These are phyloP conservation scores for Tubosaeta sp. DNA, from an alignment of 768 basidiomycete species.

Conservation along the genomic window DNA sequence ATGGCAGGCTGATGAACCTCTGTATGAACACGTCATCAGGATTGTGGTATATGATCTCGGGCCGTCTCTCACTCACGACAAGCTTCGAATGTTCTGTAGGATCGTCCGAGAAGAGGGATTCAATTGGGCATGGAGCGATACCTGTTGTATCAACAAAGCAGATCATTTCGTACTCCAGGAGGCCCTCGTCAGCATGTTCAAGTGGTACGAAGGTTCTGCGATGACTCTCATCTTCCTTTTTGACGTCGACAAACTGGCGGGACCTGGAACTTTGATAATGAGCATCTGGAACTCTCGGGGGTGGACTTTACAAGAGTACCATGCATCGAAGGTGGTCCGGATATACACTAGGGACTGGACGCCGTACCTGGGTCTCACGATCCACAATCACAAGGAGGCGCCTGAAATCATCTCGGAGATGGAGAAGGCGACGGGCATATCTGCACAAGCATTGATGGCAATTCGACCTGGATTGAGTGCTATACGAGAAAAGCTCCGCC, in stretches of 20 bases:
- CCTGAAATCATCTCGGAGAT: neutral
- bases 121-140: neutral
- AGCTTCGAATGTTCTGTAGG: neutral
- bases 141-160: neutral
- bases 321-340: neutral
- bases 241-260: neutral
- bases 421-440: neutral
- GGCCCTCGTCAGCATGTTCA: neutral
- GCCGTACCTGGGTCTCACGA: neutral
- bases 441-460: neutral
- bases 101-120: neutral
- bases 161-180: neutral
- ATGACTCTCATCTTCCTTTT: neutral
- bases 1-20: neutral
- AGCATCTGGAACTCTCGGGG: neutral
- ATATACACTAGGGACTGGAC: neutral
- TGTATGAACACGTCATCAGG: neutral
- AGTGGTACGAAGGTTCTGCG: neutral
- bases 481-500: neutral
- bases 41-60: neutral
- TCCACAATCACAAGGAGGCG: neutral
- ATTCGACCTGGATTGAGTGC: neutral
- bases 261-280: neutral
- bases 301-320: neutral
- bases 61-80: neutral